phyloP scores from a whole-genome alignment of 1,139 yeast genomes.

The Blastobotrys buckinghamii region DNA sequence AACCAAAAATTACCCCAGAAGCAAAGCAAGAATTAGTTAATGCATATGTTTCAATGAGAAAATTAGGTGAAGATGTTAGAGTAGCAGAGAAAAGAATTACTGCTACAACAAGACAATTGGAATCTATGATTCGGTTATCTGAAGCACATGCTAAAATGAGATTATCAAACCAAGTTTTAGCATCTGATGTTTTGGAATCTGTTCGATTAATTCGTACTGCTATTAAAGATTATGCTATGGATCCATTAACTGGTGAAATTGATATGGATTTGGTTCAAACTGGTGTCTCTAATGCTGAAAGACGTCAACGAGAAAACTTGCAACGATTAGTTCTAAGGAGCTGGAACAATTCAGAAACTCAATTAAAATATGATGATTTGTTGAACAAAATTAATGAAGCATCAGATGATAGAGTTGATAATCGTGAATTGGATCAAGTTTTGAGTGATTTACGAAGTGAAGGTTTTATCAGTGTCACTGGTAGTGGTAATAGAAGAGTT shows the following conservation, averaged over 20 bases:
- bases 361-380: conserved; percentile 56
- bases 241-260: conserved; percentile 91
- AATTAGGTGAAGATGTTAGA: conserved; percentile 86
- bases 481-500: conserved; percentile 61
- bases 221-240: conserved; percentile 95
- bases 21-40: conserved; percentile 86
- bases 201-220: conserved; percentile 90
- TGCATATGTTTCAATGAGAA: conserved; percentile 90
- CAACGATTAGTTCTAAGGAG: conserved; percentile 59
- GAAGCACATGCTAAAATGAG: conserved; percentile 99
- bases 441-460: conserved; percentile 69
- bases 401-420: conserved; percentile 63
- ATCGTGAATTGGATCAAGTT: conserved; percentile 62
- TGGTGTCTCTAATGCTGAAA: conserved; percentile 86
- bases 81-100: conserved; percentile 87
- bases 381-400: conserved; percentile 61
- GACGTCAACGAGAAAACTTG: conserved; percentile 71
- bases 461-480: conserved; percentile 50
- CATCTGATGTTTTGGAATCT: conserved; percentile 88
- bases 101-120: conserved; percentile 96
- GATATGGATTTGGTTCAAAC: conserved; percentile 98
- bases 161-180: conserved; percentile 60
- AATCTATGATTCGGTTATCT: conserved; percentile 86
- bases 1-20: conserved; percentile 70
- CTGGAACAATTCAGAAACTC: conserved; percentile 50